Conservation (phyloP, 208 protist species). For the Strigomonas culicis region DNA sequence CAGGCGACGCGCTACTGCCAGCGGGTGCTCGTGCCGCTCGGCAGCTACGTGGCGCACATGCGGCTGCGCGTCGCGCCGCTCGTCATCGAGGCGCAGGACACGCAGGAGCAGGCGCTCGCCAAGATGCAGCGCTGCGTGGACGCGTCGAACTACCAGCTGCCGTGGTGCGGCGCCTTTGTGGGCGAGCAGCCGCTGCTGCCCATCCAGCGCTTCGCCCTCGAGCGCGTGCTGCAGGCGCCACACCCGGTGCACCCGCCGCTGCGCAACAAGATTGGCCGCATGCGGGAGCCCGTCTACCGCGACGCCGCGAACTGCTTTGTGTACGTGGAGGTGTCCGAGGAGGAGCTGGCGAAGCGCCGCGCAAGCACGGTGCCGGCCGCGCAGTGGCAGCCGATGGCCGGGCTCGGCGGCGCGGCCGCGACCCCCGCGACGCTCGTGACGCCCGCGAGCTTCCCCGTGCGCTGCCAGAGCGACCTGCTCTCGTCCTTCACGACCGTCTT, state of each 20-base stretch:
- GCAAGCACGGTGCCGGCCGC: slow-evolving; percentile 21
- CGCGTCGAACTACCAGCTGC: slow-evolving; percentile 40
- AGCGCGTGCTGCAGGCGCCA: slow-evolving; percentile 27
- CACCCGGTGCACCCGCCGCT: slow-evolving; percentile 30
- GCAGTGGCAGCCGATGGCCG: slow-evolving; percentile 45
- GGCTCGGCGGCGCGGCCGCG: neutral
- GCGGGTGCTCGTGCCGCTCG: slow-evolving; percentile 51
- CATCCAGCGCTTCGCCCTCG: slow-evolving; percentile 32
- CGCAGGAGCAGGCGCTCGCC: slow-evolving; percentile 34
- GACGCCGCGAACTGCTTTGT: slow-evolving; percentile 42
- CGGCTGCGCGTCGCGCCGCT: slow-evolving; percentile 71
- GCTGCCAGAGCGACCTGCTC: slow-evolving; percentile 76
- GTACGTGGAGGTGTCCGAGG: slow-evolving; percentile 34
- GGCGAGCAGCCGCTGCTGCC: slow-evolving; percentile 25
- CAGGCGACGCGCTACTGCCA: slow-evolving; percentile 41
- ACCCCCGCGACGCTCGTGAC: slow-evolving; percentile 8
- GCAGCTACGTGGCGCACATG: slow-evolving; percentile 48
- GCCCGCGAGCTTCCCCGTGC: slow-evolving; percentile 29
- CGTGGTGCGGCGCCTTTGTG: slow-evolving; percentile 69
- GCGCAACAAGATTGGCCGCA: slow-evolving; percentile 44
- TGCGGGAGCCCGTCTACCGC: slow-evolving; percentile 36
- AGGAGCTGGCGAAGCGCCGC: slow-evolving; percentile 14
- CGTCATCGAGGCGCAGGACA: slow-evolving; percentile 41
- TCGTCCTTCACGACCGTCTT: slow-evolving; percentile 46
- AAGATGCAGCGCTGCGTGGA: slow-evolving; percentile 71